Base-by-base conservation (phyloP, 139 green algal species). In the Volvox reticuliferus region DNA sequence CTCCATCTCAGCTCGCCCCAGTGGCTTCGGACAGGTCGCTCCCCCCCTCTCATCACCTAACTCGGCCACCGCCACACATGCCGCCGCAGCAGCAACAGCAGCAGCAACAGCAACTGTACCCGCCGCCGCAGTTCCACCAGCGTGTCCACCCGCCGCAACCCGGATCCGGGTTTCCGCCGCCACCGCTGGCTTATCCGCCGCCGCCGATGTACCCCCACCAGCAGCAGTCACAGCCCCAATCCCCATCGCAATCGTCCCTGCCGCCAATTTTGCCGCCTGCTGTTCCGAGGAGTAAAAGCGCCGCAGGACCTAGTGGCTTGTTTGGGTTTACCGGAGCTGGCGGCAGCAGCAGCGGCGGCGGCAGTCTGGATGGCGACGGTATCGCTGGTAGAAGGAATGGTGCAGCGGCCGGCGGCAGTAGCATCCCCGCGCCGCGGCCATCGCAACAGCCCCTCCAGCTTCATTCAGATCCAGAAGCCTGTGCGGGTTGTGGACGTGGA, bases 401-500 rank as follows among this genome's bases (percentile, higher is more conserved):
- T 73, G 65, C 44, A 9, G 44, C 44, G 44, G 44, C 65, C 63
- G 65, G 82, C 24, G 50, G 79, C 24, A 30, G 12, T 37, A 18
- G 28, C 26, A 37, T 78, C 30, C 21, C 62, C 18, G 37, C 77
- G 55, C 14, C 32, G 24, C 50, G 24, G 2, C 50, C 33, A 44
- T 18, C 20, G 24, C 78, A 65, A n/a, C 30, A 85, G n/a, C n/a
- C n/a, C n/a, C n/a, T n/a, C n/a, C n/a, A n/a, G 81, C 88, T 93
- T 55, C 44, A 77, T 35, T 76, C 77, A 63, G 83, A 93, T 44
- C 83, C 83, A 2, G 26, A 77, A n/a, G 73, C 71, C 12, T 96
- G 94, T 36, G 94, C 88, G 18, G 93, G 92, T 6, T 95, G 93
- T 89, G 91, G 93, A 32, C 68, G 69, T 22, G 87, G 81, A 44